Base-by-base conservation (phyloP, 352 stramenopile genomes). In the Globisporangium mamillatum region DNA sequence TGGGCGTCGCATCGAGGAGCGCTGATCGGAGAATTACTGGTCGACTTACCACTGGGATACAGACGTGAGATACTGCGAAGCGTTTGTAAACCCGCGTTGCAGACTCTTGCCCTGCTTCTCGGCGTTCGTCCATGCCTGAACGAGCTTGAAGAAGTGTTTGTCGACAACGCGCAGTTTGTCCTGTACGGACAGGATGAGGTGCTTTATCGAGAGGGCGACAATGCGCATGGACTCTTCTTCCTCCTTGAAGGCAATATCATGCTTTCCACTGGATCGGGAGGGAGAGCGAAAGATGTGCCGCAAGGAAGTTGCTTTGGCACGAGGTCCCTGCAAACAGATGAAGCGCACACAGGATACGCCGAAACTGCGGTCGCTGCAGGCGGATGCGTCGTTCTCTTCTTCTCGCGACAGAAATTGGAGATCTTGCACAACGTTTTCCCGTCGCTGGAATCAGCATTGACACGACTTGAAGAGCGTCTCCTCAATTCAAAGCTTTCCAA, bases 1-100 rank as follows among this genome's bases (percentile, higher is more conserved):
- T 85, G 78, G 78, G 76, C 75, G 0, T 75, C 75, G 0, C 78
- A 83, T 25, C 71, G 78, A 9, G 78, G 78, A 32, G 78, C 75
- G 1, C 66, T 81, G 60, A 81, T 85, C 32, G 72, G 74, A 27
- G 50, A 79, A 24, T 58, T 85, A 1, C 56, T 85, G 16, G 68
- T 68, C 1, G 78, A 85, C 46, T 41, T 85, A 10, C 75, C 75
- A 12, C 48, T 74, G 5, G 60, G 61, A 0, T 72, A 81, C n/a
- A 69, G 74, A 10, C 73, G 72, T 16, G 73, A 85, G 36, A 81
- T 85, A 16, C 54, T 81, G 20, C 61, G 59, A 24, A 82, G 74
- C 41, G 71, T 85, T 16, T 80, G 71, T 55, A 67, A 65, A 16
- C 72, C 75, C 12, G 75, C 76, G 2, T 57, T 85, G 6, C 74